Percentiles rank a stretch among this genome's conserved stretches.
These are phyloP conservation scores for Neckera pumila DNA, from an alignment of 225 moss, liverwort and hornwort genomes.

Conservation along the genomic window DNA sequence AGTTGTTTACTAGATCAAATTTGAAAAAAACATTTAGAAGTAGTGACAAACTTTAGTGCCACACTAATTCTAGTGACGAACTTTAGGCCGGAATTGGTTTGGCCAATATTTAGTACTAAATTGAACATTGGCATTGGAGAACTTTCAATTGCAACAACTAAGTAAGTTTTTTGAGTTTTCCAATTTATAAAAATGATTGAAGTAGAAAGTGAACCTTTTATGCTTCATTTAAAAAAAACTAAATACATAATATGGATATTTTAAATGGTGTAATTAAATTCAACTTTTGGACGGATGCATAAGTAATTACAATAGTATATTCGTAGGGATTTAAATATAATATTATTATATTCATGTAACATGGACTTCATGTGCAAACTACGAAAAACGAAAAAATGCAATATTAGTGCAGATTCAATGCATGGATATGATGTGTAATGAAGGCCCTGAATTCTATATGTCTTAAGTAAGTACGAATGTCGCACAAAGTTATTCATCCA, in stretches of 20 bases:
- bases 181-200: background rate
- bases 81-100: background rate
- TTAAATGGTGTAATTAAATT: background rate
- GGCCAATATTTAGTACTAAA: background rate
- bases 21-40: background rate
- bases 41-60: too few species aligned
- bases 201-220: background rate
- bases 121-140: background rate
- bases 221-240: background rate
- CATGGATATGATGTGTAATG: too few species aligned
- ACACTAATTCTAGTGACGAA: background rate
- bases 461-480: background rate
- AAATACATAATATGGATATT: background rate
- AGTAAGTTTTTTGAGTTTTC: background rate
- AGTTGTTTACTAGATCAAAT: background rate
- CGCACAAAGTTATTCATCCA: rapidly evolving
- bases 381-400: background rate
- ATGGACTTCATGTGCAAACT: background rate
- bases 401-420: rapidly evolving
- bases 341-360: background rate
- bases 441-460: background rate
- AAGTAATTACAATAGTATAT: background rate
- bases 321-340: background rate
- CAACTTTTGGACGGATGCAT: rapidly evolving
- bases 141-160: background rate